Conservation (phyloP, 2,329 filamentous ascomycete genomes). For the Macrophomina pseudophaseolina region DNA sequence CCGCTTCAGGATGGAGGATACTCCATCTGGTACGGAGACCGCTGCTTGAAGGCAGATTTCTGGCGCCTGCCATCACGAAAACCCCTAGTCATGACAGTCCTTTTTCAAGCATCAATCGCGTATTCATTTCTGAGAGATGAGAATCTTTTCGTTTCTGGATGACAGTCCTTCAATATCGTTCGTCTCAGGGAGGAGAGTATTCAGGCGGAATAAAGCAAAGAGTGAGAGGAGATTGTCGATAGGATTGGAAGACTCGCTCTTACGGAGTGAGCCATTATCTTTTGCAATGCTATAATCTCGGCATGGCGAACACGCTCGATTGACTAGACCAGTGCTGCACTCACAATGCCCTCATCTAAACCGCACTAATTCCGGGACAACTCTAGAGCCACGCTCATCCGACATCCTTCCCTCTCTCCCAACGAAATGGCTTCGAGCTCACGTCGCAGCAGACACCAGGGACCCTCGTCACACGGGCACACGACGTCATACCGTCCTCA, state of each 20-base stretch:
- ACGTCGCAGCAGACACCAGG: conserved; percentile 10
- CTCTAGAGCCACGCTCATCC: conserved; percentile 4
- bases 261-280: conserved; percentile 8
- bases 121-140: conserved; percentile 19
- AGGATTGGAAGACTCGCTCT: conserved; percentile 15
- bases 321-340: conserved; percentile 13
- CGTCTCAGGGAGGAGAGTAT: conserved; percentile 3
- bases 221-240: background rate
- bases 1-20: conserved; percentile 30
- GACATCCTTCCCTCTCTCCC: background rate
- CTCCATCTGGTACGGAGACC: conserved; percentile 8
- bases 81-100: conserved; percentile 5
- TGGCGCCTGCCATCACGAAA: conserved; percentile 15
- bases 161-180: conserved; percentile 18
- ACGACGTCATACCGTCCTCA: conserved; percentile 20
- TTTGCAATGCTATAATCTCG: conserved; percentile 21
- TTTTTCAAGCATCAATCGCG: conserved; percentile 20
- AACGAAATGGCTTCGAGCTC: conserved; percentile 1
- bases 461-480: conserved; percentile 2
- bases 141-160: conserved; percentile 18
- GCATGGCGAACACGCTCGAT: conserved; percentile 21
- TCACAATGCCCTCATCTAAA: background rate
- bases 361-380: background rate
- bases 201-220: conserved; percentile 9
- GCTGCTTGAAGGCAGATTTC: background rate